Conservation (phyloP, 345 rosid species). For the Brassica cretica region DNA sequence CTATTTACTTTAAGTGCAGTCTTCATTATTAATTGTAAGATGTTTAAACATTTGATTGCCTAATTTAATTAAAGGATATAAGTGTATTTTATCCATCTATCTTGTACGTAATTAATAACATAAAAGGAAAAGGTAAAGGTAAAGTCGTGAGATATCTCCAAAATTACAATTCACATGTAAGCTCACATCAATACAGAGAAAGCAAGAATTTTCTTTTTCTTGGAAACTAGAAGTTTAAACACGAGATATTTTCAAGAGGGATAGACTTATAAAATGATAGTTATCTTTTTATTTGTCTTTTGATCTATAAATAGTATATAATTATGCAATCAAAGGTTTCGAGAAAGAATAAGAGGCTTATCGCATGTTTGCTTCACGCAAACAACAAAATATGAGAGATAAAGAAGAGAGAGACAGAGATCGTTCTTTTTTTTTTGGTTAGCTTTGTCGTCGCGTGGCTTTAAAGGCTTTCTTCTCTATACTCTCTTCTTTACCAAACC, state of each 20-base stretch:
- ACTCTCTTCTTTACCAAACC: constrained; percentile 50
- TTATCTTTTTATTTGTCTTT: neutral
- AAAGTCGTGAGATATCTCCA: neutral
- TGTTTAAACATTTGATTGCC: neutral
- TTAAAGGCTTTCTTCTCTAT: constrained; percentile 65
- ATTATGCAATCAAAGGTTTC: neutral
- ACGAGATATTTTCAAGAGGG: constrained; percentile 42
- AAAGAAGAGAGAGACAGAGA: constrained; percentile 20
- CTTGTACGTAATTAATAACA: neutral
- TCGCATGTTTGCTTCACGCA: constrained; percentile 99
- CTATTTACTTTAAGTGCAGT: no score
- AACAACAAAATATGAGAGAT: constrained; percentile 62
- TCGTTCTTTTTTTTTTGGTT: constrained; percentile 29
- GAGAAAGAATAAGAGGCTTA: constrained; percentile 47
- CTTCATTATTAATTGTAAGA: no score
- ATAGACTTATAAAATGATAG: constrained; percentile 11
- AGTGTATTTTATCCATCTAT: neutral
- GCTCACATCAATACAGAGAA: constrained; percentile 15
- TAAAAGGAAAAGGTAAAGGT: neutral
- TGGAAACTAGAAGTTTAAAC: constrained; percentile 30
- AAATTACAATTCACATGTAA: constrained; percentile 29
- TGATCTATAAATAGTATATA: neutral
- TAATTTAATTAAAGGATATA: neutral
- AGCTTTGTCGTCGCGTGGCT: constrained; percentile 91
- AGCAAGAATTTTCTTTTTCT: constrained; percentile 39